These are phyloP conservation scores for Microdochium bolleyi DNA, from an alignment of 2,329 filamentous ascomycete species.

Conservation along the genomic window DNA sequence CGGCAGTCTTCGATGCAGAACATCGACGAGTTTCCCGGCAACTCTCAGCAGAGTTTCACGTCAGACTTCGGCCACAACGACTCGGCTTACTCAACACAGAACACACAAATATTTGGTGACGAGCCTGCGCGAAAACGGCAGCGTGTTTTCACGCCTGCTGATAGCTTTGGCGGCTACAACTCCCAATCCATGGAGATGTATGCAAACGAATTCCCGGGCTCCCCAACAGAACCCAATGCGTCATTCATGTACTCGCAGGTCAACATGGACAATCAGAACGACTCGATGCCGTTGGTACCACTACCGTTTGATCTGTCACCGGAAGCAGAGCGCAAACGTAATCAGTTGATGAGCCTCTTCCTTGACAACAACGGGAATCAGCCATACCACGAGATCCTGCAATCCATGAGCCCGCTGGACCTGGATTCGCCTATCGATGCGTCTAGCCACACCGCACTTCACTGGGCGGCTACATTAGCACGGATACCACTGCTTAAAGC, in stretches of 20 bases:
- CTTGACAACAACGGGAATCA: constrained; percentile 63
- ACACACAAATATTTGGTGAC: constrained; percentile 38
- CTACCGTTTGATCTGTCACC: constrained; percentile 52
- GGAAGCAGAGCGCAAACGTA: constrained; percentile 71
- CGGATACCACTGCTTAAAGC: constrained; percentile 75
- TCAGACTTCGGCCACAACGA: constrained; percentile 73
- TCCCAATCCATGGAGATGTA: constrained; percentile 38
- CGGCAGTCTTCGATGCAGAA: constrained; percentile 67
- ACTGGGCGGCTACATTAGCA: constrained; percentile 92
- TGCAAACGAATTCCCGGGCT: constrained; percentile 51
- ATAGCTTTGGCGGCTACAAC: constrained; percentile 46
- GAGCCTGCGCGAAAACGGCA: constrained; percentile 82
- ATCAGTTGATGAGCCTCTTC: constrained; percentile 75
- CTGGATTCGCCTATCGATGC: constrained; percentile 89
- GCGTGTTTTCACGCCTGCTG: constrained; percentile 47
- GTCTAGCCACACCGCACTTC: constrained; percentile 81
- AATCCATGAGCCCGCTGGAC: constrained; percentile 68
- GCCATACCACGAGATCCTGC: constrained; percentile 59
- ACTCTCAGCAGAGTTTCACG: constrained; percentile 76
- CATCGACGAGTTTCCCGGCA: constrained; percentile 57
- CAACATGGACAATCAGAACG: constrained; percentile 40
- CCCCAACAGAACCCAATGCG: constrained; percentile 73
- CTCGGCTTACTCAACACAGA: constrained; percentile 59
- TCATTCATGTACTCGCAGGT: constrained; percentile 62
- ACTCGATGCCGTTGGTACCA: constrained; percentile 54